Evolutionary conservation across 345 rosid species (phyloP).

Genomic region (Aquilaria sinensis): DNA sequence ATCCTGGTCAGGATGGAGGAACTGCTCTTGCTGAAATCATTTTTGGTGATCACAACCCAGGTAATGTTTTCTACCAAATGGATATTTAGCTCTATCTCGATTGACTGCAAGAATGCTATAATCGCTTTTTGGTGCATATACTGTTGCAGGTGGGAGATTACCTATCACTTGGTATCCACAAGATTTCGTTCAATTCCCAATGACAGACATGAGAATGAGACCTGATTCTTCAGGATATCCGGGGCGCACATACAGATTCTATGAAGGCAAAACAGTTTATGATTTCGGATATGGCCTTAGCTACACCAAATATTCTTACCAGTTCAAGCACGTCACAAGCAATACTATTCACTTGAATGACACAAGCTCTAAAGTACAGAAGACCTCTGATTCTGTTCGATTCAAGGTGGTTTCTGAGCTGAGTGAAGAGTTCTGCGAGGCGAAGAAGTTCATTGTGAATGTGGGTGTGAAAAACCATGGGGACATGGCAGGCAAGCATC

Average conservation of each 20-base stretch:
- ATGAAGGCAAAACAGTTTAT: constrained; percentile 50
- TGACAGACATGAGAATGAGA: constrained; percentile 93
- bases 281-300: constrained; percentile 78
- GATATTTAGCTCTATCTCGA: background rate
- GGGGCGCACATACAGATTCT: constrained; percentile 87
- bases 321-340: constrained; percentile 24
- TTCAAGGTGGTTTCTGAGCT: constrained; percentile 42
- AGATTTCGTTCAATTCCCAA: constrained; percentile 50
- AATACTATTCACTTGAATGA: constrained; percentile 31
- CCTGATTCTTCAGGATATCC: constrained; percentile 60
- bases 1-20: constrained; percentile 90
- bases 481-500: constrained; percentile 66
- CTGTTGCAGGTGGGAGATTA: constrained; percentile 69
- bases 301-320: constrained; percentile 59
- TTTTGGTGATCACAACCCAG: constrained; percentile 90
- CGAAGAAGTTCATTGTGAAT: constrained; percentile 32
- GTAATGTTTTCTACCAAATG: constrained; percentile 24
- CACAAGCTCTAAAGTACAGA: background rate
- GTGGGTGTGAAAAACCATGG: constrained; percentile 56
- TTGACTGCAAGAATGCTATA: background rate
- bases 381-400: constrained; percentile 15
- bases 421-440: constrained; percentile 34
- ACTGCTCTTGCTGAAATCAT: constrained; percentile 75
- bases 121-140: constrained; percentile 1
- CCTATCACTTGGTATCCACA: constrained; percentile 90